These are phyloP conservation scores for Naganishia albida DNA, from an alignment of 1,284 basidiomycete genomes.

Conservation along the genomic window DNA sequence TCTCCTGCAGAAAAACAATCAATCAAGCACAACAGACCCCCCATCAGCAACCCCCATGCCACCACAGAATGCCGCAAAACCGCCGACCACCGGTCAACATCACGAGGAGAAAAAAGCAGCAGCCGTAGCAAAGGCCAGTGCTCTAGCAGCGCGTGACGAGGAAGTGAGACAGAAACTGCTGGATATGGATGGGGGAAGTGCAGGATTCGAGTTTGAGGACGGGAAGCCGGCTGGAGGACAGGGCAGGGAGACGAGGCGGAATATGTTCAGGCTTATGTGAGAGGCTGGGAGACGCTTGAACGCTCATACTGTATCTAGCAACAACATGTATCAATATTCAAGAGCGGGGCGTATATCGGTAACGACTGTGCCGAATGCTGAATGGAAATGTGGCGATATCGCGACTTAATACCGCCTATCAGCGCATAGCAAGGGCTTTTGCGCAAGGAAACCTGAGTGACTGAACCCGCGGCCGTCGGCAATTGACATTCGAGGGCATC, in stretches of 20 bases:
- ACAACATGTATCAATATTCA: too few relatives aligned
- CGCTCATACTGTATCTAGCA: too few relatives aligned
- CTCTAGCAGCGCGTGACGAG: constrained; percentile 17
- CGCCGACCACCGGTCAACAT: background rate
- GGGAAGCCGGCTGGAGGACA: constrained; percentile 33
- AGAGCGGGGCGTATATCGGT: too few relatives aligned
- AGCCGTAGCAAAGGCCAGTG: constrained; percentile 4
- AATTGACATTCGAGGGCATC: too few relatives aligned
- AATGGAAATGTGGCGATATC: too few relatives aligned
- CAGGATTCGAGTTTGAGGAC: constrained; percentile 35
- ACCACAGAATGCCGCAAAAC: background rate
- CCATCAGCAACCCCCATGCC: background rate
- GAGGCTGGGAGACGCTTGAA: too few relatives aligned
- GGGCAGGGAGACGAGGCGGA: constrained; percentile 31
- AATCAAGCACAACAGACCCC: background rate
- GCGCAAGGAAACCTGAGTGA: too few relatives aligned
- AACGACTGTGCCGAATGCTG: too few relatives aligned
- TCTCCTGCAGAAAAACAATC: background rate
- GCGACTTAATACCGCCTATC: too few relatives aligned
- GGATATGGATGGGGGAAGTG: constrained; percentile 33
- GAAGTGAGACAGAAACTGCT: constrained; percentile 29
- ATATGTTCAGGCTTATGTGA: constrained; percentile 36
- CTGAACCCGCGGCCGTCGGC: too few relatives aligned
- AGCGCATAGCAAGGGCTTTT: too few relatives aligned
- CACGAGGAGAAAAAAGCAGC: background rate